Evolutionary conservation across 139 green algal genomes (phyloP), one percentile per base, ranked within the genome.

Genomic region (Haematococcus sp.): DNA sequence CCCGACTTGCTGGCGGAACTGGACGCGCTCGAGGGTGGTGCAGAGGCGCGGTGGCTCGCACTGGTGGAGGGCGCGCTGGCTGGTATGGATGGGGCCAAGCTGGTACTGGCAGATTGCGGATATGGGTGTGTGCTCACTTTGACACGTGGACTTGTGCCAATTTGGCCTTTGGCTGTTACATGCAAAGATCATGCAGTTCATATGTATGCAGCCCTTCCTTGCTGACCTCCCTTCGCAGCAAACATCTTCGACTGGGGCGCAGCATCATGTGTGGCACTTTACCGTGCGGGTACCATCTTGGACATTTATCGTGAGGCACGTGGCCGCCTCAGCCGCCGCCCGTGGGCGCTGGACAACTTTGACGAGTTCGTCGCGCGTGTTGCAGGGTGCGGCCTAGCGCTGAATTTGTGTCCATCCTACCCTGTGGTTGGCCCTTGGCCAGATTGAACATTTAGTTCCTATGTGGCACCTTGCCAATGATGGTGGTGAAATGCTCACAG

Each of bases 181-280:
- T n/a, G n/a, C n/a, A n/a, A n/a, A n/a, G n/a, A n/a, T n/a, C n/a
- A n/a, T n/a, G n/a, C n/a, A n/a, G n/a, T n/a, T n/a, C n/a, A n/a
- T n/a, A n/a, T n/a, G n/a, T n/a, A n/a, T n/a, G n/a, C n/a, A n/a
- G n/a, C n/a, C n/a, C n/a, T n/a, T n/a, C n/a, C n/a, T n/a, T n/a
- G n/a, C n/a, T n/a, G n/a, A n/a, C n/a, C n/a, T n/a, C n/a, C n/a
- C 40, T 49, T 11, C 11, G 40, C 96, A 0, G 95, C 87, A 60
- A 99, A 99, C 88, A 98, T 99, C 51, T 99, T 99, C 77, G 96
- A 99, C 88, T 99, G 96, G 96, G 73, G 73, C 13, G 73, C 73
- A 58, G 91, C 70, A 31, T 76, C 69, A 52, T 72, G 70, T 28
- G 68, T 74, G 68, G 68, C 52, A 59, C 23, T 74, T 2, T 65